Evolutionary conservation across 176 grass and related monocot genomes (phyloP).

Genomic region (Cocos nucifera): DNA sequence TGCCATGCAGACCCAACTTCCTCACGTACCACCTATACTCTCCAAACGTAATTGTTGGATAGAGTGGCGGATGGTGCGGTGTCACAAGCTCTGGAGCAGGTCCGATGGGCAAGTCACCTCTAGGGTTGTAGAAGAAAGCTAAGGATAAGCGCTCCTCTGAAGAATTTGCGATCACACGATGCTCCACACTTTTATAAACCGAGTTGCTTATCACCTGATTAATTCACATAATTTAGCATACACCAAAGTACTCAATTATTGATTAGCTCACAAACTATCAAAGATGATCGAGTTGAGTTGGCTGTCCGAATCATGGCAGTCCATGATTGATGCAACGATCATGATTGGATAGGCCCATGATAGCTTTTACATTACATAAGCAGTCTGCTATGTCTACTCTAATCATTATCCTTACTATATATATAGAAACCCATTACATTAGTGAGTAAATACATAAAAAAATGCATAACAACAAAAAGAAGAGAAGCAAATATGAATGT

Average conservation of each 20-base stretch:
- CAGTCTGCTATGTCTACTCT: too few species aligned
- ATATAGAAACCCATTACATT: too few species aligned
- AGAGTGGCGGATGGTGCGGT: conserved; percentile 15
- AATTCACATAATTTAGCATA: neutral
- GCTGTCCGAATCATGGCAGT: too few species aligned
- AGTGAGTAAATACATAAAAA: too few species aligned
- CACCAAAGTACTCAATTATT: neutral
- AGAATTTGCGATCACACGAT: conserved; percentile 36
- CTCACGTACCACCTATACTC: conserved; percentile 50
- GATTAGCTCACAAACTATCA: neutral
- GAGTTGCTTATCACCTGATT: conserved; percentile 55
- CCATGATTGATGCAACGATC: too few species aligned
- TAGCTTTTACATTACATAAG: too few species aligned
- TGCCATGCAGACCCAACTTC: conserved; percentile 35
- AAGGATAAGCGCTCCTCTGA: conserved; percentile 35
- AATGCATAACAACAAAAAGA: too few species aligned
- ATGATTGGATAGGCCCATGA: too few species aligned
- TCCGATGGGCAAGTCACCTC: conserved; percentile 30
- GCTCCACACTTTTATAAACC: conserved; percentile 54
- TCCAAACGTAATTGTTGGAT: conserved; percentile 27
- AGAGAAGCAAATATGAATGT: too few species aligned
- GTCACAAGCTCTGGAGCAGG: conserved; percentile 32
- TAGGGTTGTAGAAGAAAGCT: conserved; percentile 67
- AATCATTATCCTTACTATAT: too few species aligned
- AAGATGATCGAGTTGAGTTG: neutral